These are phyloP conservation scores for Cenococcum geophilum DNA, from an alignment of 495 filamentous ascomycete species.

Conservation along the genomic window DNA sequence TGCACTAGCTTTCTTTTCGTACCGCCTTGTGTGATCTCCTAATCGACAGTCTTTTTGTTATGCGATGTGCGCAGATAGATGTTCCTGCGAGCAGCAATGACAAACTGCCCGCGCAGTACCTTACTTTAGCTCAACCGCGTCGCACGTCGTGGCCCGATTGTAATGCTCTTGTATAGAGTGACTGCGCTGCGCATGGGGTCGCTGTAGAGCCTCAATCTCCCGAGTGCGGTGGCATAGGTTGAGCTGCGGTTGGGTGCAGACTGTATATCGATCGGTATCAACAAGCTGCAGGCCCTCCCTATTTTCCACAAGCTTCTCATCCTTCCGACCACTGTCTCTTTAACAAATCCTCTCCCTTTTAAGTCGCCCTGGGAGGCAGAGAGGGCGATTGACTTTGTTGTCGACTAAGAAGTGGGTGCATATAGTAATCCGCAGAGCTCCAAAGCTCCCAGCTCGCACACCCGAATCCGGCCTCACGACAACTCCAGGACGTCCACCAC, in stretches of 20 bases:
- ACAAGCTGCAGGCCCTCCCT: background rate
- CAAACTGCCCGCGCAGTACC: background rate
- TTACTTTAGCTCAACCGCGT: background rate
- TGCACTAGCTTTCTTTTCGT: slow-evolving; percentile 2
- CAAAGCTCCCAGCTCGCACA: background rate
- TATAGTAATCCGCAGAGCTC: slow-evolving; percentile 8
- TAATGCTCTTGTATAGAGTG: background rate
- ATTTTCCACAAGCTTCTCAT: slow-evolving; percentile 1
- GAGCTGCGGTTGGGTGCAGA: background rate
- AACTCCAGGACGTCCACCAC: background rate
- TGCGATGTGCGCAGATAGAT: background rate
- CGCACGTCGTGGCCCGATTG: background rate
- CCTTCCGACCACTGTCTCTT: background rate
- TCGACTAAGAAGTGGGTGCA: background rate
- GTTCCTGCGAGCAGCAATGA: background rate
- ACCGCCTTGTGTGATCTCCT: background rate
- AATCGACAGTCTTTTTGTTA: background rate
- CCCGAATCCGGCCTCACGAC: background rate
- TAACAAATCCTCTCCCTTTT: background rate
- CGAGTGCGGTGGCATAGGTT: background rate
- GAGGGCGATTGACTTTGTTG: background rate
- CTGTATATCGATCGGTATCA: background rate
- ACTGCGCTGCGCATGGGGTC: background rate
- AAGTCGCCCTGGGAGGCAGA: background rate
- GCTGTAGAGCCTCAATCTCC: background rate